phyloP scores from a whole-genome alignment of 345 rosid species.

The Cardiospermum halicacabum region DNA sequence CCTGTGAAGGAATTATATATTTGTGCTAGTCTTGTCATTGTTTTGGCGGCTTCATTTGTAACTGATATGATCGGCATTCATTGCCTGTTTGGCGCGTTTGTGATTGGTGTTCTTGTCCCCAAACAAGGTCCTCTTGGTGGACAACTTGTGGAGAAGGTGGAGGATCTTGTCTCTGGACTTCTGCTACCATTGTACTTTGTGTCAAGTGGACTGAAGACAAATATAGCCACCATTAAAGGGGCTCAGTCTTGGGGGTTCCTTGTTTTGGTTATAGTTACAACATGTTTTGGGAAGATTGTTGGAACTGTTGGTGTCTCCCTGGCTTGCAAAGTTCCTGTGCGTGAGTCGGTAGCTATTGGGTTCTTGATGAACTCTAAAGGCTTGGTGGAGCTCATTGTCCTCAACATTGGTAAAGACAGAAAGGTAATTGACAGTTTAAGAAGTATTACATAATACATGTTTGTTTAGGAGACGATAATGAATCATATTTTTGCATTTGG shows the following conservation, averaged over 20 bases:
- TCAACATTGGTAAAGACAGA: constrained; percentile 78
- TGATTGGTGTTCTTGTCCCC: constrained; percentile 59
- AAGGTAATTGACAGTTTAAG: too few relatives aligned
- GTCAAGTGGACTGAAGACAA: constrained; percentile 78
- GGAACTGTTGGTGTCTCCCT: constrained; percentile 59
- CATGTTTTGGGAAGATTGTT: constrained; percentile 66
- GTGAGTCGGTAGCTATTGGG: constrained; percentile 57
- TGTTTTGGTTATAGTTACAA: constrained; percentile 52
- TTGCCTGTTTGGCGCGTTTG: constrained; percentile 77
- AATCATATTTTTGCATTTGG: neutral
- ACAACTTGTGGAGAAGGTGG: constrained; percentile 65
- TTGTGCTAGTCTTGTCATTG: constrained; percentile 51
- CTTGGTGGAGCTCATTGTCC: constrained; percentile 83
- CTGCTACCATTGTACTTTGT: constrained; percentile 74
- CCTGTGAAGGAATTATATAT: constrained; percentile 64
- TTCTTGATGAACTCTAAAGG: constrained; percentile 83
- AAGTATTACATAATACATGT: too few relatives aligned
- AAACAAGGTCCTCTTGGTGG: constrained; percentile 70
- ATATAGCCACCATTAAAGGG: constrained; percentile 54
- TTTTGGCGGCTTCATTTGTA: constrained; percentile 52
- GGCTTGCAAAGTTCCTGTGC: constrained; percentile 39
- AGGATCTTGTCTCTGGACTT: constrained; percentile 75
- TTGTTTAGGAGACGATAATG: too few relatives aligned
- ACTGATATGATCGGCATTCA: constrained; percentile 77
- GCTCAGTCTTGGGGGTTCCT: constrained; percentile 71